These are phyloP conservation scores for Phytophthora aleatoria DNA, from an alignment of 352 stramenopile species.

Conservation along the genomic window DNA sequence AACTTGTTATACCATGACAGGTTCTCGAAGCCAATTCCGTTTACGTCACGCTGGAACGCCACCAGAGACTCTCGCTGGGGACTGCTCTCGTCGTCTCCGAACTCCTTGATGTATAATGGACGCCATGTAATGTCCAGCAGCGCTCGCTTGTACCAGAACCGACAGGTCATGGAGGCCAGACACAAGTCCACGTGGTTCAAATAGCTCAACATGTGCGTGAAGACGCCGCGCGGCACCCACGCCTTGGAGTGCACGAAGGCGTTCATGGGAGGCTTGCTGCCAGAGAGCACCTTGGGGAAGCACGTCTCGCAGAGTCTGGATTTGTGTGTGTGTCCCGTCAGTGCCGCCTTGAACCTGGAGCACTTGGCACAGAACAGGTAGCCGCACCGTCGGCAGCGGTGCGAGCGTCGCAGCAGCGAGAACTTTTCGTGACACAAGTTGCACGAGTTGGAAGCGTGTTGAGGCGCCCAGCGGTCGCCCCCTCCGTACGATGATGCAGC, in stretches of 20 bases:
- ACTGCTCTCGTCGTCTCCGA: constrained; percentile 82
- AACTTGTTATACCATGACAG: constrained; percentile 89
- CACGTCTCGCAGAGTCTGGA: constrained; percentile 85
- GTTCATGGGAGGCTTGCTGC: constrained; percentile 75
- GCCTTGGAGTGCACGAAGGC: constrained; percentile 88
- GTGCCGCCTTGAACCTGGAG: constrained; percentile 76
- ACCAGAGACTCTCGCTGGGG: constrained; percentile 81
- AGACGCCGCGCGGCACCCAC: constrained; percentile 84
- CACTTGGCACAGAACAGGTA: constrained; percentile 87
- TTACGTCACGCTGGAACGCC: constrained; percentile 86
- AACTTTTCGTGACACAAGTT: constrained; percentile 85
- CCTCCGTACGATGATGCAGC: constrained; percentile 38
- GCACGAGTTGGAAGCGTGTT: constrained; percentile 74
- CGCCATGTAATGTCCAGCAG: constrained; percentile 87
- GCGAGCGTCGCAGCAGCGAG: constrained; percentile 77
- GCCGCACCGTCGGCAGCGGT: constrained; percentile 80
- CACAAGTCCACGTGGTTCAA: constrained; percentile 88
- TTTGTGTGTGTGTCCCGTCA: constrained; percentile 83
- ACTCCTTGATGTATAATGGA: constrained; percentile 83
- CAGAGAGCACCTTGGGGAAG: constrained; percentile 83
- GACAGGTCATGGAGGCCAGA: constrained; percentile 84
- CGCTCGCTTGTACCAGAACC: constrained; percentile 87
- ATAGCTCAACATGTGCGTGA: constrained; percentile 88
- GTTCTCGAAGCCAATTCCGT: constrained; percentile 86
- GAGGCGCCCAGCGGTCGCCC: constrained; percentile 68